Evolutionary conservation across 768 basidiomycete genomes (phyloP), one percentile per base, ranked within the genome.

Genomic region (Exsudoporus frostii): DNA sequence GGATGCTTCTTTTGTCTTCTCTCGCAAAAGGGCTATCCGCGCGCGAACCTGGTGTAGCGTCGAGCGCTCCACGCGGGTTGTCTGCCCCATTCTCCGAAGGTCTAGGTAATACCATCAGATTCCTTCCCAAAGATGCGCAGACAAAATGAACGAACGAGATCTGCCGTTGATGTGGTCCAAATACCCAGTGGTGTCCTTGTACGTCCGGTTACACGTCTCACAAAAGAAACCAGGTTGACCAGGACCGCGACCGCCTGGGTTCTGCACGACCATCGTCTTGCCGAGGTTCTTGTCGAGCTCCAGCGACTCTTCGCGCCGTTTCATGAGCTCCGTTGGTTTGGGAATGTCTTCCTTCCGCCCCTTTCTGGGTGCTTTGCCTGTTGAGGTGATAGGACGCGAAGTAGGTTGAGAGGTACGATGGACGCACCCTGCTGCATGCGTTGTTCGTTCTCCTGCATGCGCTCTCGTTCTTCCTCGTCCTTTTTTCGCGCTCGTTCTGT

Each of bases 151-250:
- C 93, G 64, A 69, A 98, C 96, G 96, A 49, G 84, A 83, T 76
- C 94, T 80, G 54, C 92, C 86, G 72, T 99, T 99, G 51, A 99
- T 83, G 65, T 99, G 97, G 67, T 98, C 95, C 43, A 99, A 75
- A 68, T 98, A 98, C 10, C 85, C 90, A n/a, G 85, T 79, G 46
- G 85, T 92, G 65, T 99, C 97, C 71, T 96, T 97, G 73, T 92
- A 90, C 15, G 88, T 96, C 60, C 92, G 78, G 60, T 82, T 88
- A 69, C 97, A 99, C 9, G 88, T 73, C 65, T 96, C 94, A 65
- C 97, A 99, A 71, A 82, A 88, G 73, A 97, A 99, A 0, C 94
- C 94, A 22, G 94, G 93, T 57, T 93, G 87, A 4, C 95, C 93
- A 17, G 93, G 81, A 1, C 95, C 95, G 57, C 84, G 80, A 17